A percentile compares a stretch with the other conserved stretches of the same genome.
These are phyloP conservation scores for Phytophthora quininea DNA, from an alignment of 352 stramenopile species.

Conservation along the genomic window DNA sequence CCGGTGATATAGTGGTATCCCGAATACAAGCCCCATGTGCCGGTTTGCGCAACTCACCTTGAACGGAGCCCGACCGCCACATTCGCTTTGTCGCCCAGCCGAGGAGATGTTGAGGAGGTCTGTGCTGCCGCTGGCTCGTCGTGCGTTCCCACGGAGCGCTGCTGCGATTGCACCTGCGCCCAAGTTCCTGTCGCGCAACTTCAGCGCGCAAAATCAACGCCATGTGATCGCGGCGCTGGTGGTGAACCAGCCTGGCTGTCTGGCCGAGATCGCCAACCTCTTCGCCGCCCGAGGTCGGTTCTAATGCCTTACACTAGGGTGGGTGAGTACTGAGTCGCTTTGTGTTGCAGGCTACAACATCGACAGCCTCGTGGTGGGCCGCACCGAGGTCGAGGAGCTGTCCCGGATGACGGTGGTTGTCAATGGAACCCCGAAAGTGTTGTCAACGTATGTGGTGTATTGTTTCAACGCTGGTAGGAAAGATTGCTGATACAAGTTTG, in stretches of 20 bases:
- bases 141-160: constrained; percentile 24
- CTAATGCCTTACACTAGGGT: not conserved
- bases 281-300: constrained; percentile 73
- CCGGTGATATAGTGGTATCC: too few relatives aligned
- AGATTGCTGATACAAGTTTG: constrained; percentile 6
- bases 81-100: constrained; percentile 19
- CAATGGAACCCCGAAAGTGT: constrained; percentile 81
- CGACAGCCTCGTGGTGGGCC: constrained; percentile 86
- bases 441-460: constrained; percentile 56
- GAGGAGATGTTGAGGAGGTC: constrained; percentile 41
- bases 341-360: constrained; percentile 80
- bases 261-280: constrained; percentile 87
- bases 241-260: constrained; percentile 85
- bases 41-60: not conserved
- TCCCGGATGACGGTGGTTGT: constrained; percentile 88
- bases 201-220: constrained; percentile 59
- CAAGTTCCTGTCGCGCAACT: constrained; percentile 36
- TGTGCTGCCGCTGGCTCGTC: constrained; percentile 34
- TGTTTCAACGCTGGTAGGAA: not conserved
- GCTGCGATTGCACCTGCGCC: constrained; percentile 11
- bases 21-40: not conserved
- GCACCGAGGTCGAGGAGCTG: constrained; percentile 85
- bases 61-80: constrained; percentile 7
- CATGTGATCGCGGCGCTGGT: constrained; percentile 87
- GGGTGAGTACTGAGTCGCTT: constrained; percentile 1